Evolutionary conservation across 768 basidiomycete species (phyloP).

Genomic region (Rhodotorula kratochvilovae): DNA sequence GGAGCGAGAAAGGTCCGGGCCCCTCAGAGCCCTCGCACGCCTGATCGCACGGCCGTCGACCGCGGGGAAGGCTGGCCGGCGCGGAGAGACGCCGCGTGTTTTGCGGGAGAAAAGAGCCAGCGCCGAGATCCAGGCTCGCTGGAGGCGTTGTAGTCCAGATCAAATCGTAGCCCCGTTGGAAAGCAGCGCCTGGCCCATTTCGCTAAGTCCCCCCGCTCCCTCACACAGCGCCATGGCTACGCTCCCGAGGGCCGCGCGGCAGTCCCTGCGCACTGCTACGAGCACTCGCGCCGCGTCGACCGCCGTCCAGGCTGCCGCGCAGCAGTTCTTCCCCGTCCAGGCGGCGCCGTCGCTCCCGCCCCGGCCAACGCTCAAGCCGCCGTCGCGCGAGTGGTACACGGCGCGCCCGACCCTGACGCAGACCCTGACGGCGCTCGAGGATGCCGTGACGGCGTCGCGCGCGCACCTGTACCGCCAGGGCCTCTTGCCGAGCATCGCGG

Average conservation of each 20-base stretch:
- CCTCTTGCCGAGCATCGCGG: constrained; percentile 34
- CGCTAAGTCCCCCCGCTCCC: no score
- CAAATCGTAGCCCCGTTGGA: no score
- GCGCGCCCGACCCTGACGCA: constrained; percentile 36
- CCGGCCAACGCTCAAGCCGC: constrained; percentile 32
- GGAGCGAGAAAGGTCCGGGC: no score
- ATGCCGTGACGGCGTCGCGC: constrained; percentile 26
- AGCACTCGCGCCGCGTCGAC: background rate
- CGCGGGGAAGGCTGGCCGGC: no score
- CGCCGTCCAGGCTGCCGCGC: background rate
- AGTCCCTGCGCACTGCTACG: background rate
- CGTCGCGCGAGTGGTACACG: constrained; percentile 39
- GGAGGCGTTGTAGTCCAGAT: no score
- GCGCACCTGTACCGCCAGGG: constrained; percentile 37
- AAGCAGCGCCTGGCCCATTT: no score
- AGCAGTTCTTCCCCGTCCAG: constrained; percentile 26
- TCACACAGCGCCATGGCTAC: background rate
- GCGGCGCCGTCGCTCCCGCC: constrained; percentile 4
- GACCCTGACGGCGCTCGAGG: constrained; percentile 32
- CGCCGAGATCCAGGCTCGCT: no score
- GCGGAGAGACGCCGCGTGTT: no score
- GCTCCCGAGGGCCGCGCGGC: background rate
- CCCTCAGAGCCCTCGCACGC: no score
- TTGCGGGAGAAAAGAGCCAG: no score
- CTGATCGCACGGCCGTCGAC: no score